Percentiles rank a stretch among this genome's conserved stretches.
Conservation (phyloP, 306 rosid species). For the Hippophae tibetana region DNA sequence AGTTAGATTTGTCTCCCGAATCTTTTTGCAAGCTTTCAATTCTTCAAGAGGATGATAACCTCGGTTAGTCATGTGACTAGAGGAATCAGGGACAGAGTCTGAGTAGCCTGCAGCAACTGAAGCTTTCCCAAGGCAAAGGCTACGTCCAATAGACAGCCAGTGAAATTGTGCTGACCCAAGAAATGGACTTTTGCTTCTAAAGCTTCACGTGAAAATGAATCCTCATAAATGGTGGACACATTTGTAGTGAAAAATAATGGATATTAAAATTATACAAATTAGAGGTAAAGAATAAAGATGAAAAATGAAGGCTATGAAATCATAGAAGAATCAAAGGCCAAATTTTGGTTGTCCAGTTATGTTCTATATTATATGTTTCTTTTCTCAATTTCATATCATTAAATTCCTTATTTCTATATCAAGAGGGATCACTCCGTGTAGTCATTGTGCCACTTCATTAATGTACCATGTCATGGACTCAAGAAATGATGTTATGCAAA, state of each 20-base stretch:
- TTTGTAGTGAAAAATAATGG: not conserved
- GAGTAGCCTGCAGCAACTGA: constrained; percentile 85
- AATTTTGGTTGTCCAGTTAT: not conserved
- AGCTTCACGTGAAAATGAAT: constrained; percentile 1
- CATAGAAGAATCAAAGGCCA: not conserved
- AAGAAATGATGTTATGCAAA: not conserved
- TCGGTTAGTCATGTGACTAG: constrained; percentile 37
- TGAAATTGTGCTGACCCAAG: constrained; percentile 45
- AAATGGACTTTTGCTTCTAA: constrained; percentile 51
- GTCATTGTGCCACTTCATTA: not conserved
- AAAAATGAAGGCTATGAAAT: not conserved
- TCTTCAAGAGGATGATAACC: constrained; percentile 95
- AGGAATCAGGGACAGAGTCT: constrained; percentile 80
- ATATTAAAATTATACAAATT: not conserved
- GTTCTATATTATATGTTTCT: not conserved
- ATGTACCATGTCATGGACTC: not conserved
- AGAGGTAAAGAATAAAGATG: not conserved
- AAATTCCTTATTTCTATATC: not conserved
- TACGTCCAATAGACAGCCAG: constrained; percentile 59
- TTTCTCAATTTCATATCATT: not conserved
- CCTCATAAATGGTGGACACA: not conserved
- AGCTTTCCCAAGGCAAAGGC: constrained; percentile 60
- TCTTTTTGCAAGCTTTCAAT: constrained; percentile 39
- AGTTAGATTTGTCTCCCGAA: constrained; percentile 60
- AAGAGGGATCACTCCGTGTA: too few species aligned